Conservation (phyloP, 148 eudicot species). For the Mesembryanthemum crystallinum region DNA sequence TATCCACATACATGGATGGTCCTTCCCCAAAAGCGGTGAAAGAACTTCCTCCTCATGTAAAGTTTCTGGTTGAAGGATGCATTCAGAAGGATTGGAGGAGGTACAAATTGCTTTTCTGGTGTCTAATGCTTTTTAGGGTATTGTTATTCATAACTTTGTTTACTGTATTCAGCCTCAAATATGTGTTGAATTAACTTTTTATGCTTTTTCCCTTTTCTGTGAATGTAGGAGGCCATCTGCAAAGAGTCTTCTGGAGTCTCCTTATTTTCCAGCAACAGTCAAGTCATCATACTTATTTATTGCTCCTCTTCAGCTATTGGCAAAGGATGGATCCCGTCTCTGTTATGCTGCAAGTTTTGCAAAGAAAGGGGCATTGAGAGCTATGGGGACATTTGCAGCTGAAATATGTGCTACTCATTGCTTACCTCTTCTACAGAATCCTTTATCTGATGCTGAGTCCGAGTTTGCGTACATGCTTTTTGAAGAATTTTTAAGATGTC, state of each 20-base stretch:
- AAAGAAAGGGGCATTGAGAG: constrained; percentile 72
- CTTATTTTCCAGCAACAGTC: constrained; percentile 67
- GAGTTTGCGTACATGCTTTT: constrained; percentile 76
- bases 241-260: constrained; percentile 79
- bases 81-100: constrained; percentile 70
- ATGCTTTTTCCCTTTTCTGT: constrained; percentile 6
- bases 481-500: constrained; percentile 60
- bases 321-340: constrained; percentile 63
- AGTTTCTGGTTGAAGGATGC: constrained; percentile 78
- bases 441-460: constrained; percentile 72
- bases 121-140: not conserved
- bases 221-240: constrained; percentile 91
- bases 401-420: constrained; percentile 90
- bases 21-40: constrained; percentile 51
- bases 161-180: not conserved
- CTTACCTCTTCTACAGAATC: constrained; percentile 55
- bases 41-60: constrained; percentile 64
- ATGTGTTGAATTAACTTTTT: constrained; percentile 11
- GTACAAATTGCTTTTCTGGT: constrained; percentile 34
- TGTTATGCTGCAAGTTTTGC: constrained; percentile 81
- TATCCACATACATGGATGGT: constrained; percentile 51
- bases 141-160: not conserved
- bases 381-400: constrained; percentile 86
- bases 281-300: constrained; percentile 80
- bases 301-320: constrained; percentile 74